Conservation (phyloP, 208 protist species). For the Porcisia hertigi region DNA sequence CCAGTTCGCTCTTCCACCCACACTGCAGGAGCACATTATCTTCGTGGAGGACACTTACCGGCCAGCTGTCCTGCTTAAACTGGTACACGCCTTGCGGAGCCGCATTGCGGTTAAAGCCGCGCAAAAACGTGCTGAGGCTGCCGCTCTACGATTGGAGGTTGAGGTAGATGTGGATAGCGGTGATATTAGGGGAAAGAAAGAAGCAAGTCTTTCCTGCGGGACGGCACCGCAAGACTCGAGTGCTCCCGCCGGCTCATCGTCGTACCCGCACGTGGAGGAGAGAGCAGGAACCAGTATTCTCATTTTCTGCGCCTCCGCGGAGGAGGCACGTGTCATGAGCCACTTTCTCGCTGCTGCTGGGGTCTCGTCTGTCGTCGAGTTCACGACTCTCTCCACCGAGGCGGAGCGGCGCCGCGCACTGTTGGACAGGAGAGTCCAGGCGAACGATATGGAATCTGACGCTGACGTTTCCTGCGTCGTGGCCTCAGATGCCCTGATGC, state of each 20-base stretch:
- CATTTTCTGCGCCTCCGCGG: conserved; percentile 83
- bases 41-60: conserved; percentile 84
- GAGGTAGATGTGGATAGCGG: conserved; percentile 4
- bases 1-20: conserved; percentile 81
- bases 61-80: conserved; percentile 85
- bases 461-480: conserved; percentile 52
- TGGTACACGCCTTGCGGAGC: conserved; percentile 56
- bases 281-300: conserved; percentile 69
- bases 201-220: not conserved
- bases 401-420: conserved; percentile 74
- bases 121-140: conserved; percentile 6
- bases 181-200: conserved; percentile 25
- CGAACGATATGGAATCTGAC: not conserved
- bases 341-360: conserved; percentile 84
- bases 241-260: conserved; percentile 5
- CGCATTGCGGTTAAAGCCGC: conserved; percentile 19
- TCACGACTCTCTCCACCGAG: conserved; percentile 81
- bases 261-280: conserved; percentile 59
- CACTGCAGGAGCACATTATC: conserved; percentile 83
- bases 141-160: conserved; percentile 8
- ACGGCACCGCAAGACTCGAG: not conserved
- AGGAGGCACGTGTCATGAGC: conserved; percentile 88
- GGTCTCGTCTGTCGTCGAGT: conserved; percentile 67
- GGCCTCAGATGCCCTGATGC: conserved; percentile 88
- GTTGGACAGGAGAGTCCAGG: conserved; percentile 25